Evolutionary conservation across 2,329 filamentous ascomycete genomes (phyloP).

Genomic region (Clarireedia paspali): DNA sequence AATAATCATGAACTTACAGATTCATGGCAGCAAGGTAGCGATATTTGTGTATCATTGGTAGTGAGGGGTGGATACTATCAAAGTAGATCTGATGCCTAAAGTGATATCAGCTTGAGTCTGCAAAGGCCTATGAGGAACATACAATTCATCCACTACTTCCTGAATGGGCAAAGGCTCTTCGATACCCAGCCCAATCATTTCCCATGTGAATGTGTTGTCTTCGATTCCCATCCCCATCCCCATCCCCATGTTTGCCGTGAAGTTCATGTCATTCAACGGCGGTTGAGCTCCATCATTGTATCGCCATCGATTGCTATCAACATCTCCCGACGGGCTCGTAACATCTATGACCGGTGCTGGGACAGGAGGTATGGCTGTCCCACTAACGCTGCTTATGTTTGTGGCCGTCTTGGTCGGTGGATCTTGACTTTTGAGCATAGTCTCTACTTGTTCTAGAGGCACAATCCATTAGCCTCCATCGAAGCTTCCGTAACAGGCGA

Average conservation of each 20-base stretch:
- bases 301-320: conserved; percentile 47
- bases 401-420: conserved; percentile 24
- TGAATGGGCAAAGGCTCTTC: conserved; percentile 61
- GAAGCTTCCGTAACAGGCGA: conserved; percentile 11
- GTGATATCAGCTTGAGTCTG: conserved; percentile 17
- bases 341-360: conserved; percentile 35
- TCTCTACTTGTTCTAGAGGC: conserved; percentile 78
- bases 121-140: conserved; percentile 27
- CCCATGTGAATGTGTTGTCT: conserved; percentile 65
- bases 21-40: conserved; percentile 86
- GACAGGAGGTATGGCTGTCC: conserved; percentile 15
- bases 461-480: neutral
- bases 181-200: conserved; percentile 64
- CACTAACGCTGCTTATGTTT: conserved; percentile 17
- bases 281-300: conserved; percentile 44
- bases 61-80: conserved; percentile 76
- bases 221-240: conserved; percentile 43
- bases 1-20: conserved; percentile 41
- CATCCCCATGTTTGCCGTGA: conserved; percentile 38
- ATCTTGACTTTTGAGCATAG: conserved; percentile 75
- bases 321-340: conserved; percentile 40
- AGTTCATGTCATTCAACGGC: conserved; percentile 50
- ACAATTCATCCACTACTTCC: conserved; percentile 76
- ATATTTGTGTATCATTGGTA: conserved; percentile 84
- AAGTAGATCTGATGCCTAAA: conserved; percentile 76